Evolutionary conservation across 768 basidiomycete species (phyloP), one percentile per base, ranked within the genome.

Genomic region (Tephrocybe rancida): DNA sequence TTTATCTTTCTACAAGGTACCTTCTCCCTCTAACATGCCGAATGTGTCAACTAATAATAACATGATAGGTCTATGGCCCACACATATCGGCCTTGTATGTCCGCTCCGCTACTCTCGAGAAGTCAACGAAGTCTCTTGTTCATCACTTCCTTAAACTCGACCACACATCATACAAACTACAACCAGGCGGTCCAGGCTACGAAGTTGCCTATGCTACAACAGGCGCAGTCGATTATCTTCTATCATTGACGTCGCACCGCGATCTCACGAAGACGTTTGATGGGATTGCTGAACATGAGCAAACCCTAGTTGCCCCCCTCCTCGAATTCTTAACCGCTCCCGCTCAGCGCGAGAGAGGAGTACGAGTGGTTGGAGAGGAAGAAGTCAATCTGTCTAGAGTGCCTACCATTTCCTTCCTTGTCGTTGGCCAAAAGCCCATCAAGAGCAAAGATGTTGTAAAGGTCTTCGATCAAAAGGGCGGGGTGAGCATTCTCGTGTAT

Each of bases 1-100:
- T 46, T 85, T 90, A 65, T 83, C 88, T 0, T 79, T 85, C 60
- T 92, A 91, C 74, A 92, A 91, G 81, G 90, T 86, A 43, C 5
- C 46, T 30, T 29, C 5, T n/a, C 29, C 11, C 19, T 16, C 16
- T 9, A 39, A 11, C 29, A 7, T 41, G 10, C 10, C n/a, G 5
- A 5, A 27, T 16, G n/a, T 44, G 19, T 25, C 10, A n/a, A 14
- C 57, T 3, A 21, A 10, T 42, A 13, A 30, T 19, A 22, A 21
- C 21, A 21, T 19, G 5, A 5, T 54, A 91, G 89, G 75, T 92
- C 1, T 92, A 90, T 54, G 90, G 87, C 1, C 83, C 86, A 0
- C 90, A 92, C 60, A 77, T 81, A 16, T 85, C 88, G 0, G 84
- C 74, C 1, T 70, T 90, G 25, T 91, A 89, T 65, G 76, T 83